Evolutionary conservation across 805 yeast genomes (phyloP), one percentile per base, ranked within the genome.

Genomic region (Metschnikowia cubensis): DNA sequence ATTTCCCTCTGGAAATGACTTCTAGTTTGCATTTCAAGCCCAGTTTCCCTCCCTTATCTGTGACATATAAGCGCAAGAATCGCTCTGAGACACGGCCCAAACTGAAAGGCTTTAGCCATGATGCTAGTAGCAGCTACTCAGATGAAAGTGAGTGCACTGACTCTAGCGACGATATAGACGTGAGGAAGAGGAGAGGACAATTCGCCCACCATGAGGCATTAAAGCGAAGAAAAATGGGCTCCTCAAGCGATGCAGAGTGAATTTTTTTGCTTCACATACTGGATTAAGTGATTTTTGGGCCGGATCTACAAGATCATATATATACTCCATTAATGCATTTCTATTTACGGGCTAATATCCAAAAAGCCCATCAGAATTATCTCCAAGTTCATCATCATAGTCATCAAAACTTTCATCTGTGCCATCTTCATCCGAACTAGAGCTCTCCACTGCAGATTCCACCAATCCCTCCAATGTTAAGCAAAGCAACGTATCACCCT

Each of bases 351-450:
- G 40, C 35, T 62, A 72, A 55, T 73, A 70, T 50, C 71, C 72
- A 66, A 75, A 71, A 62, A 80, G 63, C 51, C 82, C 81, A 55
- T 74, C 81, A 21, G 75, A 76, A 56, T 73, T 72, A 49, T 84
- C 94, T 59, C 81, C 87, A 50, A 82, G 71, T 42, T 81, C 87
- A 6, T 48, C 59, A 58, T 82, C 88, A 52, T 71, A 79, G 45
- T 62, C 74, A 13, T 63, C 67, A 40, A 58, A 61, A 45, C 53
- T 52, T 45, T 50, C 48, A 22, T 72, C 81, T 15, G 68, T 70
- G 25, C 60, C 65, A 17, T 67, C 76, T 10, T 70, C 80, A 11
- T 69, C 77, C 29, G 72, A 80, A 40, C 73, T 69, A 25, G 47
- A 44, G 6, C 34, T 35, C 33, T 73, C 60, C 68, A 67, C 57